A percentile compares a stretch with the other conserved stretches of the same genome.
Evolutionary conservation across 257 asterid genomes (phyloP).

Genomic region (Solanum lycopersicoides): DNA sequence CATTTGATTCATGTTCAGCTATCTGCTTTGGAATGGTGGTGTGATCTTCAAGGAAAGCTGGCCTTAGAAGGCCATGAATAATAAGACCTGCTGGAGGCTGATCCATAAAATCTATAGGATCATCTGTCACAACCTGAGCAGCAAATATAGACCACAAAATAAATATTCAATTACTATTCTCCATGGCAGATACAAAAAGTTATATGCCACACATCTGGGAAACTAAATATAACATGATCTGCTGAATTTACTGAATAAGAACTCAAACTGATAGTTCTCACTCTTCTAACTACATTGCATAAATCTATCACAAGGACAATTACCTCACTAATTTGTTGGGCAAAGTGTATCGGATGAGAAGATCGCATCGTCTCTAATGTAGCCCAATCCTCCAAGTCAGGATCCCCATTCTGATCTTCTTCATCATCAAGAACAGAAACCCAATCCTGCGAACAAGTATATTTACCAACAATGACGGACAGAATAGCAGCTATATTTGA

Average conservation of each 20-base stretch:
- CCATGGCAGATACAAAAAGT: neutral
- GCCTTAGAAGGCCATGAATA: constrained; percentile 81
- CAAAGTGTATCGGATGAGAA: constrained; percentile 91
- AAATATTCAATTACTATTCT: neutral
- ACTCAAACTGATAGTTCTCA: neutral
- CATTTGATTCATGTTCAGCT: constrained; percentile 33
- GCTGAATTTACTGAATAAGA: neutral
- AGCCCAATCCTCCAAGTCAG: constrained; percentile 93
- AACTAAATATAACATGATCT: neutral
- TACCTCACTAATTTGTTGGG: constrained; percentile 78
- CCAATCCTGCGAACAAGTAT: constrained; percentile 64
- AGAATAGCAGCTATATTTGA: neutral
- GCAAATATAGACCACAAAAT: constrained; percentile 1
- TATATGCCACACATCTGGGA: neutral
- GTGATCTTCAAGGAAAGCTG: constrained; percentile 86
- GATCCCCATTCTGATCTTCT: constrained; percentile 60
- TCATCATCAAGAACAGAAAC: constrained; percentile 67
- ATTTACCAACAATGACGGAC: constrained; percentile 7
- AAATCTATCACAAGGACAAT: neutral
- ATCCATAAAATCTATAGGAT: constrained; percentile 88
- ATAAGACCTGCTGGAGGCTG: constrained; percentile 91
- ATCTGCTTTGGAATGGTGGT: constrained; percentile 59
- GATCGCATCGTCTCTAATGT: constrained; percentile 88
- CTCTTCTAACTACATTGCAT: neutral
- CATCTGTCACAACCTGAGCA: constrained; percentile 63